Percentiles rank a stretch among this genome's conserved stretches.
These are phyloP conservation scores for Plasmodium gaboni DNA, from an alignment of 169 alveolate genomes.

Conservation along the genomic window DNA sequence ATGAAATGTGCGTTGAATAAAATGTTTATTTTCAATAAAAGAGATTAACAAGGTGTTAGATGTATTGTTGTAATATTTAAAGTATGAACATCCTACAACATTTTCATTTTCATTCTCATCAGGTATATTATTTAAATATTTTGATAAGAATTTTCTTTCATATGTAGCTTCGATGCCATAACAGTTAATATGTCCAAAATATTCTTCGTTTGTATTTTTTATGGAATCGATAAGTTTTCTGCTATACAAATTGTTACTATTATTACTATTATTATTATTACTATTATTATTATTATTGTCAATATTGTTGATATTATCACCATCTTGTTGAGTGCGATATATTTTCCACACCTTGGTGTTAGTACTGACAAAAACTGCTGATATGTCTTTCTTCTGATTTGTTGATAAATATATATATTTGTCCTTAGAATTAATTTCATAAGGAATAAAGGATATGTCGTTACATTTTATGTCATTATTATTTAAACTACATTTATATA, in stretches of 20 bases:
- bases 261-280: too few species aligned
- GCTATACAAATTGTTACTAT: conserved; percentile 2
- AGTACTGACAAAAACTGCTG: conserved; percentile 30
- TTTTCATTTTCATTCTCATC: background rate
- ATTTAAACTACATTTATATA: conserved; percentile 16
- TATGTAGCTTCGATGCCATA: conserved; percentile 12
- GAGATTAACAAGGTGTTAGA: conserved; percentile 8
- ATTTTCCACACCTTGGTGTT: conserved; percentile 31
- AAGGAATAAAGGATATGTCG: conserved; percentile 34
- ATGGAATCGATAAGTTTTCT: conserved; percentile 43
- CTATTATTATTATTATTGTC: too few species aligned
- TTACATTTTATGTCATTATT: background rate
- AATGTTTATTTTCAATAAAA: conserved; percentile 41
- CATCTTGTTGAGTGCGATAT: background rate
- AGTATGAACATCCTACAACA: conserved; percentile 43
- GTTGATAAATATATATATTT: conserved; percentile 23
- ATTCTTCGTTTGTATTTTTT: conserved; percentile 7
- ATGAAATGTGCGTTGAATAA: conserved; percentile 46
- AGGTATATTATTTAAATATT: conserved; percentile 10
- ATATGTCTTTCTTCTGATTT: conserved; percentile 9
- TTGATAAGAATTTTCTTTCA: conserved; percentile 20
- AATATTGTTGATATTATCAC: too few species aligned
- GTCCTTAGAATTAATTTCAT: background rate
- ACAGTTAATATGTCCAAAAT: conserved; percentile 51
- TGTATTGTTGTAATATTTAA: conserved; percentile 22